Percentiles rank a stretch among this genome's conserved stretches.
Evolutionary conservation across 306 rosid genomes (phyloP).

Genomic region (Quercus glauca): DNA sequence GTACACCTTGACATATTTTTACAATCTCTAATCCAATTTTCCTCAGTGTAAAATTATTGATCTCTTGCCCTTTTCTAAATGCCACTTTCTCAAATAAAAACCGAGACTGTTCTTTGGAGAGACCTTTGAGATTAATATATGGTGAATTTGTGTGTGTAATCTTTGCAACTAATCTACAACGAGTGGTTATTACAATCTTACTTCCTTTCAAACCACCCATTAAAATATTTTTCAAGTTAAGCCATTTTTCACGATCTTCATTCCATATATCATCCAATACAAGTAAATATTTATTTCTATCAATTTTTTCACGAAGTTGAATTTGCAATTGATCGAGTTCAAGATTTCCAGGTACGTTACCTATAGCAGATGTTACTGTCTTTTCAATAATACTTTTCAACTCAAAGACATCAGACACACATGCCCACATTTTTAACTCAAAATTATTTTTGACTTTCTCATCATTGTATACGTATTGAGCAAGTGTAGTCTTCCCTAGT

Average conservation of each 20-base stretch:
- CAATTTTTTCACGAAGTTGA: constrained; percentile 9
- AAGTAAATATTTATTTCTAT: constrained; percentile 26
- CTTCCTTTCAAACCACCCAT: no score
- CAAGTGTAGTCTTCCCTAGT: constrained; percentile 46
- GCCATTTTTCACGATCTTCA: constrained; percentile 22
- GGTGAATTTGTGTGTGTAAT: no score
- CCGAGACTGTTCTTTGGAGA: no score
- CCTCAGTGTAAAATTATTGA: no score
- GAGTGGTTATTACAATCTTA: no score
- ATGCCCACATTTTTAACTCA: neutral
- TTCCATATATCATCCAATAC: constrained; percentile 45
- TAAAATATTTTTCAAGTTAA: constrained; percentile 14
- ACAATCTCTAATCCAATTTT: no score
- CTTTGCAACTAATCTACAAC: no score
- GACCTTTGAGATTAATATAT: no score
- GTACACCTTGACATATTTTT: no score
- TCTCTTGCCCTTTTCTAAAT: no score
- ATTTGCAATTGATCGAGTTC: constrained; percentile 19
- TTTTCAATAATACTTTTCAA: constrained; percentile 18
- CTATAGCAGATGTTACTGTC: neutral
- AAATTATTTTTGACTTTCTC: constrained; percentile 3
- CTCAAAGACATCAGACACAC: no score
- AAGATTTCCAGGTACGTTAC: neutral
- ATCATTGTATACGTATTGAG: constrained; percentile 35
- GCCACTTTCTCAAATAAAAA: no score